Evolutionary conservation across 2,329 filamentous ascomycete species (phyloP).

Genomic region (Xylariaceae sp.): DNA sequence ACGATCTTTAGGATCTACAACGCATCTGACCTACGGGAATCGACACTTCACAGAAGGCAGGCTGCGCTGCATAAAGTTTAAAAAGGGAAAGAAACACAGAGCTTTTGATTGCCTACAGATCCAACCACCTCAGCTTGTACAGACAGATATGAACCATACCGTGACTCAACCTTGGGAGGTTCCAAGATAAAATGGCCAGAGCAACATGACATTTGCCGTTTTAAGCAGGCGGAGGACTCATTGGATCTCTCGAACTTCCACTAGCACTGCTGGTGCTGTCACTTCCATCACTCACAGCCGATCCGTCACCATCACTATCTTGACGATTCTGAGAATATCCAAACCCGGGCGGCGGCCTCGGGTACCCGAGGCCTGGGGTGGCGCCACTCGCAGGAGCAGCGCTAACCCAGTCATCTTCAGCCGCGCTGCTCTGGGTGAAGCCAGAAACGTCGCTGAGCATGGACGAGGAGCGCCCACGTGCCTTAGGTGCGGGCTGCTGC

Average conservation of each 20-base stretch:
- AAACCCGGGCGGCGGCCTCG: constrained; percentile 20
- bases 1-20: too few species aligned
- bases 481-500: constrained; percentile 30
- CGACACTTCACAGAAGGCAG: too few species aligned
- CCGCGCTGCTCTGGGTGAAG: constrained; percentile 59
- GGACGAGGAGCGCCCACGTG: constrained; percentile 57
- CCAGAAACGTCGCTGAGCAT: constrained; percentile 66
- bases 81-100: constrained; percentile 16
- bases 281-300: constrained; percentile 34
- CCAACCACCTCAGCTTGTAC: constrained; percentile 14
- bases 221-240: constrained; percentile 38
- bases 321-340: constrained; percentile 22
- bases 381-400: constrained; percentile 9
- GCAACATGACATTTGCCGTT: constrained; percentile 7
- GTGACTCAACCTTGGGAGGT: not conserved
- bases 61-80: too few species aligned
- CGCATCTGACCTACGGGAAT: too few species aligned
- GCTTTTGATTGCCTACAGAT: constrained; percentile 22
- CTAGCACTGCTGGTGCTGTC: constrained; percentile 37
- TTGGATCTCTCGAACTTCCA: constrained; percentile 45
- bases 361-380: not conserved
- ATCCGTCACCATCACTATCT: constrained; percentile 20
- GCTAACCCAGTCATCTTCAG: constrained; percentile 36
- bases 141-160: constrained; percentile 1
- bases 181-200: constrained; percentile 3